Evolutionary conservation across 192 early-diverging fungal genomes (phyloP), one percentile per base, ranked within the genome.

Genomic region (Coemansia sp.): DNA sequence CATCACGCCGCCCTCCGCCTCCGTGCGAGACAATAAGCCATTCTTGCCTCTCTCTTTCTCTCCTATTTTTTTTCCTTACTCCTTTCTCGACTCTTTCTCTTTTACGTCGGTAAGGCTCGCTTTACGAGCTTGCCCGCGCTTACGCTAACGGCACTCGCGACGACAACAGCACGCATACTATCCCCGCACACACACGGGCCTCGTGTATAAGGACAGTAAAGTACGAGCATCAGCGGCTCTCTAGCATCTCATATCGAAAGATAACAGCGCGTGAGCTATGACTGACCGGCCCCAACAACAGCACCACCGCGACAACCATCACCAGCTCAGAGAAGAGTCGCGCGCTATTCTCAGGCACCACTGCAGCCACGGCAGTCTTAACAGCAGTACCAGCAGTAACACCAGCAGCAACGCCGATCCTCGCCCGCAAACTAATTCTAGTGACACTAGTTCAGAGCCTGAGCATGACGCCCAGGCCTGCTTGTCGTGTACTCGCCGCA

Each of bases 401-500:
- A 73, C 67, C 24, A 40, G 52, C 52, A 68, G 46, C 66, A 69
- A 53, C 70, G 64, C 36, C 58, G 65, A 68, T 77, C 69, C 61
- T 29, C 71, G 8, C 46, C 43, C 55, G 8, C 55, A 29, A 5
- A 3, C 55, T 16, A 58, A 58, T 13, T 18, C 55, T 5, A 31
- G 33, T 3, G 55, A 58, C 13, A 15, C 33, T 31, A 58, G 33
- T 36, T 31, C 58, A 2, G 74, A 76, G 57, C 43, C 50, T 62
- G 69, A 74, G 64, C 75, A 82, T 69, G 43, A 71, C 49, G 58
- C 75, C 22, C 65, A 53, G 22, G 49, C 72, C 39, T 83, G 80
- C 38, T 69, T 83, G 24, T 72, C 75, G 20, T 78, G 75, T 41
- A 78, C 75, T 1, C 75, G 80, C 33, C 80, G 72, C 65, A 74